Conservation (phyloP, 2,329 filamentous ascomycete genomes). For the Pseudopithomyces chartarum region DNA sequence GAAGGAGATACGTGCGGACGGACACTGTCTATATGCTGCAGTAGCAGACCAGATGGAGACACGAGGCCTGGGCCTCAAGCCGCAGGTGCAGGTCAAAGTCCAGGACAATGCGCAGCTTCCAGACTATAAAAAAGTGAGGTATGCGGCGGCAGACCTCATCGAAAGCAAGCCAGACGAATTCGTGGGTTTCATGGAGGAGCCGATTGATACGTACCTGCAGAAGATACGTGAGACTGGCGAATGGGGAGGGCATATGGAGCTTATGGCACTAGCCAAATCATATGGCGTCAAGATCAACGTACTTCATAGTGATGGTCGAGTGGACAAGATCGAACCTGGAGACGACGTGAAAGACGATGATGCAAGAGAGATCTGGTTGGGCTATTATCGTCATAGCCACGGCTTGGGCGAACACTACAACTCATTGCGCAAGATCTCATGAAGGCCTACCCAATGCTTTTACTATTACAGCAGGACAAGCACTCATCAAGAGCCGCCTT, state of each 20-base stretch:
- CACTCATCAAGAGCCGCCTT: constrained; percentile 9
- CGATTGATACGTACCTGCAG: constrained; percentile 70
- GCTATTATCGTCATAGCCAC: constrained; percentile 93
- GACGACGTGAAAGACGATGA: constrained; percentile 47
- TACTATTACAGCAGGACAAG: constrained; percentile 1
- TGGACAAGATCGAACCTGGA: constrained; percentile 72
- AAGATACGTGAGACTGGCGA: constrained; percentile 87
- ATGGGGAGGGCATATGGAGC: constrained; percentile 93
- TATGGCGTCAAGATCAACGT: constrained; percentile 84
- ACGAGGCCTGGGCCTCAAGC: constrained; percentile 36
- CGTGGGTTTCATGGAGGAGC: constrained; percentile 83
- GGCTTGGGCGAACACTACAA: constrained; percentile 98
- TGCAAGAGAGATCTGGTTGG: constrained; percentile 78
- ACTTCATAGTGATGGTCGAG: constrained; percentile 77
- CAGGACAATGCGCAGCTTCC: constrained; percentile 20
- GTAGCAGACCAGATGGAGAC: constrained; percentile 80
- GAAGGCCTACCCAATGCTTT: constrained; percentile 13
- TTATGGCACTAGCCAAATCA: constrained; percentile 79
- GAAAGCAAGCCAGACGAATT: constrained; percentile 76
- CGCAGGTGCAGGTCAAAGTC: constrained; percentile 39
- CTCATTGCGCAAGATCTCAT: constrained; percentile 62
- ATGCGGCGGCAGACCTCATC: constrained; percentile 79
- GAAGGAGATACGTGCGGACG: constrained; percentile 83
- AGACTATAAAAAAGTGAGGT: constrained; percentile 69
- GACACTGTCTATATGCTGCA: constrained; percentile 92